Conservation (phyloP, 257 asterid genomes). For the Gardenia jasminoides region DNA sequence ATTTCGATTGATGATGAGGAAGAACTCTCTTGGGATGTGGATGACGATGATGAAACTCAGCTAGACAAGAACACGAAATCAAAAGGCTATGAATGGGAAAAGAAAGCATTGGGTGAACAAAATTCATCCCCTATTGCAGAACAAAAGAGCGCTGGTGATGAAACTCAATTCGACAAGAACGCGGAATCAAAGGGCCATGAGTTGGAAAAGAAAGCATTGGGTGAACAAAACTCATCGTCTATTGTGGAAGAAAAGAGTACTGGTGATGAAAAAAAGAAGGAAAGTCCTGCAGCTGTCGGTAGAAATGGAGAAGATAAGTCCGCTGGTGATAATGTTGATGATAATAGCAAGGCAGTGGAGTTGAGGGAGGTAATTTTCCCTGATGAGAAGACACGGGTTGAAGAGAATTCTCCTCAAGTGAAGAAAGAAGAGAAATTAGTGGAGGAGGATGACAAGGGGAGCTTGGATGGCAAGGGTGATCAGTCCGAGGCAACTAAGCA, state of each 20-base stretch:
- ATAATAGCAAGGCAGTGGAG: constrained; percentile 11
- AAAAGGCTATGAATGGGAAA: constrained; percentile 27
- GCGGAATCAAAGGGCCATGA: constrained; percentile 30
- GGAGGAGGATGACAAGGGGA: constrained; percentile 36
- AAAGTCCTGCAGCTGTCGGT: constrained; percentile 13
- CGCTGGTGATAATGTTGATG: constrained; percentile 27
- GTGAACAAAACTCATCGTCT: constrained; percentile 19
- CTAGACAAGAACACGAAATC: constrained; percentile 18
- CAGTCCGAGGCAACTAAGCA: constrained; percentile 29
- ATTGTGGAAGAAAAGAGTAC: constrained; percentile 22
- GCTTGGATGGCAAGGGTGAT: constrained; percentile 24
- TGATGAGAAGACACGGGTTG: constrained; percentile 30
- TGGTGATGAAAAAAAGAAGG: constrained; percentile 17
- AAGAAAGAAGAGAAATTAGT: constrained; percentile 24
- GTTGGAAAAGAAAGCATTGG: constrained; percentile 15
- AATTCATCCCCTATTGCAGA: constrained; percentile 20
- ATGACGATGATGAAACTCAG: constrained; percentile 54
- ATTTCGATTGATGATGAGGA: constrained; percentile 70
- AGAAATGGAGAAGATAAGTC: constrained; percentile 22
- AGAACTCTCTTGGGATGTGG: constrained; percentile 87
- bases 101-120: constrained; percentile 20
- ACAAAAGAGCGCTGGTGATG: constrained; percentile 22
- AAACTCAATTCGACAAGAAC: constrained; percentile 21
- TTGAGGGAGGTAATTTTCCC: constrained; percentile 21
- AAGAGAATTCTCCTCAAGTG: constrained; percentile 19